Base-by-base conservation (phyloP, 768 basidiomycete species). In the Termitomyces sp. region DNA sequence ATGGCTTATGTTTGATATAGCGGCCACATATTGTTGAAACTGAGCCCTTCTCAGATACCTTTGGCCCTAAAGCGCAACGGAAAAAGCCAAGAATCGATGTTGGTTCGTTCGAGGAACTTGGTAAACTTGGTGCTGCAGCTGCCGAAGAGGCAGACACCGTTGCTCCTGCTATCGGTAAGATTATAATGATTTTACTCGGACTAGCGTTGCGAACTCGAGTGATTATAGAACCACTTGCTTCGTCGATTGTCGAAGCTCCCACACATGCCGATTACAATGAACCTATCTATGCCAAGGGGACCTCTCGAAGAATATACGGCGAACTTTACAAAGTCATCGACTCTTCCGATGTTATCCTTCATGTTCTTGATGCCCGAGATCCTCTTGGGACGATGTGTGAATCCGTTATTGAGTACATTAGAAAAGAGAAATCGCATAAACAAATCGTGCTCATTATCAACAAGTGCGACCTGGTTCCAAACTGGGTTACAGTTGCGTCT, bases 291-390 rank as follows among this genome's bases (percentile, higher is more conserved):
- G 84, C 89, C 53, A 98, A 98, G 73, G 96, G 96, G 40, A 98
- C 95, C 1, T 96, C 94, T 12, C 82, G 90, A 38, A 87, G 96
- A 23, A 99, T 99, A 61, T 98, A 97, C 74, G 95, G 95, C 60
- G 96, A 99, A 72, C 78, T 98, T 7, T 98, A 99, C 82, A 99
- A 99, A 73, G 96, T 99, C 64, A 94, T 99, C 69, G 97, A 99
- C 71, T 99, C 96, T 2, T 96, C 94, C 7, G 96, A 99, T 69
- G 93, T 98, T 44, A 83, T 99, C 59, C 81, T 99, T 36, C 96
- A 99, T 70, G 84, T 99, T 53, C 78, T 99, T 61, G 96, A 99
- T 73, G 95, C 96, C 18, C 84, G 96, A 46, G 96, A 98, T 72
- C 96, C 96, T 1, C 71, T 97, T 51, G 97, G 97, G 4, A 98